Base-by-base conservation (phyloP, 2,329 filamentous ascomycete genomes). In the Tympanopsis confertula region DNA sequence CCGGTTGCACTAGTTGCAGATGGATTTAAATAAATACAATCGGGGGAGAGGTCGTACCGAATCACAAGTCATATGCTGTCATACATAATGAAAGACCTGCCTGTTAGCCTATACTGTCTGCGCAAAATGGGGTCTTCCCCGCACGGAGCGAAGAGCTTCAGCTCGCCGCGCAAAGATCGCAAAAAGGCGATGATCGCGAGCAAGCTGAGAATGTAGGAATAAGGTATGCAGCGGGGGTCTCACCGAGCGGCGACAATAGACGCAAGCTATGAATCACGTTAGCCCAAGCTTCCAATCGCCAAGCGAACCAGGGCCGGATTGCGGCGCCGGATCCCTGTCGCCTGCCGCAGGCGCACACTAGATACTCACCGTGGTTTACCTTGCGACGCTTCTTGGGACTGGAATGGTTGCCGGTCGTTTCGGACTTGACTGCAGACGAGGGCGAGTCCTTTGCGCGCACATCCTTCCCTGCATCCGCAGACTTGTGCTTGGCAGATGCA, bases 51-150 rank as follows among this genome's bases (percentile, higher is more conserved):
- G 48, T 56, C 60, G 56, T 62, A 68, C 64, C 58, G 63, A 64
- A 54, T 68, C 65, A 55, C 65, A 68, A 48, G 65, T 68, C 65
- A 68, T 68, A 64, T 68, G 65, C 65, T 68, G 59, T 63, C 51
- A 52, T 52, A 63, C 56, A 45, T 52, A 42, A 57, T 44, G 38
- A 50, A 49, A 39, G 44, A 38, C 41, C 41, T 40, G 46, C 40
- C 36, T 40, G 56, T 63, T 52, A 64, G 59, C 53, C 52, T 52
- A 50, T 36, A 28, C 5, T 10, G 5, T 35, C 12, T 38, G 12
- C 17, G 13, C 12, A 7, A 37, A 7, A n/a, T 7, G 12, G n/a
- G n/a, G 13, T 4, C 15, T 18, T 15, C 29, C n/a, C n/a, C n/a
- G n/a, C n/a, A n/a, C n/a, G n/a, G n/a, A n/a, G n/a, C n/a, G n/a